phyloP scores from a whole-genome alignment of 225 moss, liverwort and hornwort species.

The Bryoerythrophyllum caledonicum region DNA sequence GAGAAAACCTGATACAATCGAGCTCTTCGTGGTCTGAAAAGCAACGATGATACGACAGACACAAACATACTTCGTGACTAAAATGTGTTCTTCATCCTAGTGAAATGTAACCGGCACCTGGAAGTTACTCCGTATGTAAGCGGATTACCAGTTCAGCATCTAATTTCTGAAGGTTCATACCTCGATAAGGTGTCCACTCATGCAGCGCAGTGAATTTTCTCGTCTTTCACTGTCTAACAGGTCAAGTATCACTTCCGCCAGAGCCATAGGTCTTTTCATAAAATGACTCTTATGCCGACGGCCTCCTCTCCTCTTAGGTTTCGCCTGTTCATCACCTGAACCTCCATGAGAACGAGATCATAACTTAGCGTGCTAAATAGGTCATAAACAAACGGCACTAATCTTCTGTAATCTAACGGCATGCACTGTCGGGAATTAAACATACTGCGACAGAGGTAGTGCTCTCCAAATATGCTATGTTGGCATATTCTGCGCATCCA shows the following conservation, averaged over 20 bases:
- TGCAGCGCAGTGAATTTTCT: conserved; percentile 88
- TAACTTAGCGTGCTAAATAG: conserved; percentile 14
- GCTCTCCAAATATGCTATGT: not conserved
- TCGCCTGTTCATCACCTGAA: conserved; percentile 40
- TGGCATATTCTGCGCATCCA: not conserved
- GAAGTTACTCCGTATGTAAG: too few species aligned
- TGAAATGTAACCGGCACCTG: too few species aligned
- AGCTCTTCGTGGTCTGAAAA: too few species aligned
- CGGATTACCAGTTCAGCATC: too few species aligned
- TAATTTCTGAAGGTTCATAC: too few species aligned
- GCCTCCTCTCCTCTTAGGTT: conserved; percentile 57
- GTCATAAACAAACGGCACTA: not conserved
- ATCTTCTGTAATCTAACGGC: conserved; percentile 10
- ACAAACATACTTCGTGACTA: too few species aligned
- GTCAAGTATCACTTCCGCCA: conserved; percentile 73
- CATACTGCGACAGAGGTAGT: not conserved
- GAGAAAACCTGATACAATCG: too few species aligned
- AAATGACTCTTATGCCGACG: conserved; percentile 81
- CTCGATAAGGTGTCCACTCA: conserved; percentile 89
- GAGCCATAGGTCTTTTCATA: conserved; percentile 86
- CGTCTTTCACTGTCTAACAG: conserved; percentile 62
- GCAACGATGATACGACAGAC: too few species aligned
- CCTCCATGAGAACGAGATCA: conserved; percentile 13
- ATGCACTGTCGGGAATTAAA: conserved; percentile 7
- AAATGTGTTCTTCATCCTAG: too few species aligned